A percentile compares a stretch with the other conserved stretches of the same genome.
Conservation (phyloP, 306 rosid genomes). For the Quercus glauca region DNA sequence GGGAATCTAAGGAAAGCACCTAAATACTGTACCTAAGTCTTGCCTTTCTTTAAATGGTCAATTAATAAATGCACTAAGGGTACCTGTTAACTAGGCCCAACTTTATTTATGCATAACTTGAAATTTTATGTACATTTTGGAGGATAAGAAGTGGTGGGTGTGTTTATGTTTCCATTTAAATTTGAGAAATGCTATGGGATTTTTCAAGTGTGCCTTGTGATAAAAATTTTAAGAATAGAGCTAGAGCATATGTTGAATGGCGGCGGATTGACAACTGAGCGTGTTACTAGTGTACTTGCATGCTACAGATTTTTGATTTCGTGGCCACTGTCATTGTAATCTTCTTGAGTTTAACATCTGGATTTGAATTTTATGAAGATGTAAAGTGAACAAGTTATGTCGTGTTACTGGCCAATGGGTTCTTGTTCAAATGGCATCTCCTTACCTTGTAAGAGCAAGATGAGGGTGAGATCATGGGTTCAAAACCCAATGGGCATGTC, state of each 20-base stretch:
- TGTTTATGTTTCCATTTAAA: no score
- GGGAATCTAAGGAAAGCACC: rapidly evolving
- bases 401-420: not conserved
- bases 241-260: not conserved
- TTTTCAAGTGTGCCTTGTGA: not conserved
- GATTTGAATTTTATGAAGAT: not conserved
- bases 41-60: no score
- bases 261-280: not conserved
- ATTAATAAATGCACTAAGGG: no score
- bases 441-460: no score
- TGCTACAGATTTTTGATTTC: not conserved
- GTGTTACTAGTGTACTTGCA: not conserved
- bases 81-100: no score
- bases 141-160: not conserved
- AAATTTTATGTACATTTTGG: not conserved
- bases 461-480: no score
- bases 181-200: not conserved
- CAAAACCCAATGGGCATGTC: no score
- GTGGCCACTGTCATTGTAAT: not conserved
- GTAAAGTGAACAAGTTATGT: not conserved
- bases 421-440: no score
- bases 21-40: no score
- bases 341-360: not conserved
- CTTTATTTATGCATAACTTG: not conserved
- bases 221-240: not conserved